Base-by-base conservation (phyloP, 228 moss, liverwort and hornwort genomes). In the Sphagnum magellanicum region DNA sequence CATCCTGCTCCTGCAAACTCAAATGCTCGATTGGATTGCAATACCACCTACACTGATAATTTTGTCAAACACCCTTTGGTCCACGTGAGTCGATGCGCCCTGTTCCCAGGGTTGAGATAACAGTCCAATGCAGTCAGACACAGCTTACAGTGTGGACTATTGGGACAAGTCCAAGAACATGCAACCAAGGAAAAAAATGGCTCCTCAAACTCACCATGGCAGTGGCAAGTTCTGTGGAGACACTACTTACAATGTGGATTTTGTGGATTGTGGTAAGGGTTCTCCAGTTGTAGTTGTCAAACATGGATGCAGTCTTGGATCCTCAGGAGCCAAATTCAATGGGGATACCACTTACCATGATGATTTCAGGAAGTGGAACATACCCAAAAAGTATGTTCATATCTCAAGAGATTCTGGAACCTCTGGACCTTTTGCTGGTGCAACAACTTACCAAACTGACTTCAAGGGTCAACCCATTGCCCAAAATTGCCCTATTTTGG, bases 311-410 rank as follows among this genome's bases (percentile, higher is more conserved):
- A 90, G 73, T 6, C 80, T 98, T 4, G 90, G 88, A 4, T 79
- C 48, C 4, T 80, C 82, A 53, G 93, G 91, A 0, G 81, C 87
- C 8, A 91, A 90, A 32, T 93, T 98, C 5, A 78, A 91, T 60
- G 82, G 77, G 0, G 90, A 93, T 53, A 77, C 84, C 0, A 91
- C 91, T 0, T 93, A 98, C 61, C 93, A 93, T n/a, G 88, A 98
- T 6, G 87, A 90, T 10, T 98, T 75, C 49, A 70, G 79, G 13
- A 74, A 80, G 16, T 98, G 93, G 91, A 78, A 79, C 68, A 71
- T 95, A 69, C 84, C 83, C 0, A 6, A 69, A 0, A 91, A 87
- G 0, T 78, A 88, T 2, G 63, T 81, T 0, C 85, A 81, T 0
- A 72, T 65, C 10, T 82, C 74, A 14, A 68, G 59, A 0, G 86